Conservation (phyloP, 495 filamentous ascomycete genomes). For the Penicillium paxilli region DNA sequence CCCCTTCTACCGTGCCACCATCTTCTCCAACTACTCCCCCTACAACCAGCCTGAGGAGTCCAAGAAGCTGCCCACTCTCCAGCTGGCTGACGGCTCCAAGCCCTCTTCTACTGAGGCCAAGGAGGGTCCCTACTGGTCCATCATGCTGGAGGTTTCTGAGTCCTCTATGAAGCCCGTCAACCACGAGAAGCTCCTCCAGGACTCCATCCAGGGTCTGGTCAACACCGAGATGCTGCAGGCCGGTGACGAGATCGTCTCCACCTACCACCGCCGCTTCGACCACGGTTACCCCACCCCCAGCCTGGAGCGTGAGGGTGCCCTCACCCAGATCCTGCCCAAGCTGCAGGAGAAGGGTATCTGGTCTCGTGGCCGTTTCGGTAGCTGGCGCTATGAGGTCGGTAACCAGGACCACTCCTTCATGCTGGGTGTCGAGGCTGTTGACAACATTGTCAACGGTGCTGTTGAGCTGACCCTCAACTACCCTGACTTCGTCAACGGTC, state of each 20-base stretch:
- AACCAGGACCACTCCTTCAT: slow-evolving; percentile 99
- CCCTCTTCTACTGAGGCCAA: slow-evolving; percentile 64
- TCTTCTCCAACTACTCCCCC: slow-evolving; percentile 99
- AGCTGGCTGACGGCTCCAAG: slow-evolving; percentile 82
- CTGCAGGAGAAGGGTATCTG: slow-evolving; percentile 89
- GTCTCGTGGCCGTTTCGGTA: slow-evolving; percentile 95
- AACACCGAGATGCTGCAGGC: slow-evolving; percentile 95
- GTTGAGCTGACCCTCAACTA: slow-evolving; percentile 98
- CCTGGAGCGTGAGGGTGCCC: slow-evolving; percentile 91
- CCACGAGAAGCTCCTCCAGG: slow-evolving; percentile 74
- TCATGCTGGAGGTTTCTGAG: slow-evolving; percentile 99
- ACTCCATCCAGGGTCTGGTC: slow-evolving; percentile 94
- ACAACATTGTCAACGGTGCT: slow-evolving; percentile 91
- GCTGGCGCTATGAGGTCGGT: slow-evolving; percentile 95
- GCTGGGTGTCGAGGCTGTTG: slow-evolving; percentile 95
- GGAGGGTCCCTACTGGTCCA: slow-evolving; percentile 97
- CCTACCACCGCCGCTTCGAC: slow-evolving; percentile 98
- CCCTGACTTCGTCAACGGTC: slow-evolving; percentile 95
- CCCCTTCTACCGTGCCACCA: slow-evolving; percentile 99
- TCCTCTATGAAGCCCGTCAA: slow-evolving; percentile 94
- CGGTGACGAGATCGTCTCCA: slow-evolving; percentile 92
- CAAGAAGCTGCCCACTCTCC: slow-evolving; percentile 82
- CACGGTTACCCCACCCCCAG: slow-evolving; percentile 97
- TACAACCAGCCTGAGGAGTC: slow-evolving; percentile 88
- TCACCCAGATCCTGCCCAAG: slow-evolving; percentile 89